Conservation (phyloP, 2,329 filamentous ascomycete species). For the Stenocarpella maydis region DNA sequence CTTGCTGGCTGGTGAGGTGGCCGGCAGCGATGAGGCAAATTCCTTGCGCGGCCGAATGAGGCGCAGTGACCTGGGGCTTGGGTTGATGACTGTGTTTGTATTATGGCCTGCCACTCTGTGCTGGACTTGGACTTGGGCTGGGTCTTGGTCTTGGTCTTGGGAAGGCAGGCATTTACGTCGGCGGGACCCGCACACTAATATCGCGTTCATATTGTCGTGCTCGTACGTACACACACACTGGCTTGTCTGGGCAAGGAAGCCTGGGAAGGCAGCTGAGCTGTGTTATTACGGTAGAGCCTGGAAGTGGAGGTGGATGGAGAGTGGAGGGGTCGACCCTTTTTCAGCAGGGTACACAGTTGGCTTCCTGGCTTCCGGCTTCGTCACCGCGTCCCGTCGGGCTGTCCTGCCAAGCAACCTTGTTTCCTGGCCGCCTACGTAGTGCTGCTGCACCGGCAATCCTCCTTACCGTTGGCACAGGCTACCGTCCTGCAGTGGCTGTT, state of each 20-base stretch:
- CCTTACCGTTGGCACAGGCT: constrained; percentile 16
- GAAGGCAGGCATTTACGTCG: constrained; percentile 17
- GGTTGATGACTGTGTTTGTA: background rate
- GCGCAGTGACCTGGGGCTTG: constrained; percentile 20
- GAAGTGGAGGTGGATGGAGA: no score
- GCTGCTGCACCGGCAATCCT: background rate
- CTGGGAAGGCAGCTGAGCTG: no score
- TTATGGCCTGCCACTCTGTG: background rate
- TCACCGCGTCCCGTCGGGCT: constrained; percentile 27
- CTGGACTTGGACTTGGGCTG: background rate
- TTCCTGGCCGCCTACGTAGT: constrained; percentile 18
- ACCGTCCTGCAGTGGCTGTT: background rate
- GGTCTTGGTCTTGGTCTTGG: constrained; percentile 9
- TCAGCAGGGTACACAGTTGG: no score
- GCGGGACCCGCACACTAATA: constrained; percentile 23
- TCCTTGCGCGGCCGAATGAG: constrained; percentile 20
- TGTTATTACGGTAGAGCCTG: constrained; percentile 14
- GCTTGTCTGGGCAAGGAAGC: background rate
- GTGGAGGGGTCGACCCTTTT: no score
- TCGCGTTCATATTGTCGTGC: background rate
- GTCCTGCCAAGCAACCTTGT: constrained; percentile 31
- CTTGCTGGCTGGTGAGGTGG: background rate
- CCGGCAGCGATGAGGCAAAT: constrained; percentile 15
- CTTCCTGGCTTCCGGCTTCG: constrained; percentile 20
- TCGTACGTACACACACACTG: no score